These are phyloP conservation scores for Aspergillus costaricaensis DNA, from an alignment of 2,329 filamentous ascomycete genomes.

Conservation along the genomic window DNA sequence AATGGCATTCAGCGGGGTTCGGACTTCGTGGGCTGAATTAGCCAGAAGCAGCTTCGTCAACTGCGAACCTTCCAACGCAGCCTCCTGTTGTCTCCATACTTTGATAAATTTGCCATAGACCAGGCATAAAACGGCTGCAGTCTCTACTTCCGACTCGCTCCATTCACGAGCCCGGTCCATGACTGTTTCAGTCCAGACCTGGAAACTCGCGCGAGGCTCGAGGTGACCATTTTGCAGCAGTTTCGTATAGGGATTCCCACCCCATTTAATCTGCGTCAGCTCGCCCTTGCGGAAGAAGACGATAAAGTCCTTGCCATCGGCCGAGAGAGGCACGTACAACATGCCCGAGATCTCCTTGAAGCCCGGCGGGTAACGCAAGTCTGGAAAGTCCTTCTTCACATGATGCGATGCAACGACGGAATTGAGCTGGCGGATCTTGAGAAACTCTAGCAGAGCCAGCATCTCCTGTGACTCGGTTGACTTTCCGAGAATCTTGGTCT, in stretches of 20 bases:
- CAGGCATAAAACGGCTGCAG: constrained; percentile 80
- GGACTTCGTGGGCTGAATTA: constrained; percentile 88
- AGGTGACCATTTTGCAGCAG: constrained; percentile 73
- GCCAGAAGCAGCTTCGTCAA: constrained; percentile 76
- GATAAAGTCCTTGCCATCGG: constrained; percentile 79
- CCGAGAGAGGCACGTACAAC: constrained; percentile 77
- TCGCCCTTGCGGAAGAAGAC: constrained; percentile 81
- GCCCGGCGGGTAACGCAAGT: constrained; percentile 75
- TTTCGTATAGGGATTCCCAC: constrained; percentile 60
- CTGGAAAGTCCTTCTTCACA: constrained; percentile 73
- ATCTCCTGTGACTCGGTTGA: constrained; percentile 78
- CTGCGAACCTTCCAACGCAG: constrained; percentile 76
- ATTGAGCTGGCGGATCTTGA: constrained; percentile 72
- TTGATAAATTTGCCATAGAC: constrained; percentile 91
- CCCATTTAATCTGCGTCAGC: constrained; percentile 79
- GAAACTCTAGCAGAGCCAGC: constrained; percentile 79
- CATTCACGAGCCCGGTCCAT: constrained; percentile 82
- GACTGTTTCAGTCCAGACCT: constrained; percentile 77
- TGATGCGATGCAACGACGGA: constrained; percentile 79
- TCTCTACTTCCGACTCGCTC: constrained; percentile 87
- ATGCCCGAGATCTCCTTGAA: constrained; percentile 77
- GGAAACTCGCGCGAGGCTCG: constrained; percentile 80
- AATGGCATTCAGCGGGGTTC: constrained; percentile 87
- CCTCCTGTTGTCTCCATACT: constrained; percentile 89
- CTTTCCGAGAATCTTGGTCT: constrained; percentile 80